Evolutionary conservation across 2,329 filamentous ascomycete genomes (phyloP), one percentile per base, ranked within the genome.

Genomic region (Fusarium pseudocircinatum): DNA sequence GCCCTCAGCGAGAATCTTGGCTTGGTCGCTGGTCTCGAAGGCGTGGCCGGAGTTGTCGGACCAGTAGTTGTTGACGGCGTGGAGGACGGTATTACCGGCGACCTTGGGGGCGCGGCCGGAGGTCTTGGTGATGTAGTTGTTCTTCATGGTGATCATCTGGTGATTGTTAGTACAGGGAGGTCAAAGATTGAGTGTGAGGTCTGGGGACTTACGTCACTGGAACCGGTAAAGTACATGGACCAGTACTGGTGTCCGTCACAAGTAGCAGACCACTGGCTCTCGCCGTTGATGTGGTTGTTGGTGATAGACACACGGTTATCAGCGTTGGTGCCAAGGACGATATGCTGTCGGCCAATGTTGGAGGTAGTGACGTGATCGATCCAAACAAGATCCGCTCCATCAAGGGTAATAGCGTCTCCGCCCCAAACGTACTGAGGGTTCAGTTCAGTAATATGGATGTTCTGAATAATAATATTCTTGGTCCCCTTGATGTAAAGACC

Each of bases 11-110:
- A 90, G 81, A 40, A 89, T 83, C 52, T 70, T 53, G 61, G 78
- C 82, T 36, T 84, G 82, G 8, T 78, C 50, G 54, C 82, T 83
- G 53, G 85, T 79, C 79, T 89, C 89, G 78, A 91, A 90, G 15
- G 88, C 87, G 80, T 91, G 89, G 54, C 86, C 86, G 20, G 81
- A 78, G 80, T 85, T 87, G 75, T 85, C 83, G 75, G 87, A 84
- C 82, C 84, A 90, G 85, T 89, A 89, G 84, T 90, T 91, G 86
- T 90, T 90, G 78, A 89, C 87, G 42, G 87, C 87, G 80, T 91
- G 89, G 57, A 91, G 78, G 22, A 84, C 82, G 43, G 89, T 84
- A 60, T 88, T 88, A 77, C 87, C 87, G 28, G 83, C 84, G 28
- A 91, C 83, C 82, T 90, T 90, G 74, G 88, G 89, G 22, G 83